Evolutionary conservation across 139 green algal genomes (phyloP).

Genomic region (Chlamydomonas incerta): DNA sequence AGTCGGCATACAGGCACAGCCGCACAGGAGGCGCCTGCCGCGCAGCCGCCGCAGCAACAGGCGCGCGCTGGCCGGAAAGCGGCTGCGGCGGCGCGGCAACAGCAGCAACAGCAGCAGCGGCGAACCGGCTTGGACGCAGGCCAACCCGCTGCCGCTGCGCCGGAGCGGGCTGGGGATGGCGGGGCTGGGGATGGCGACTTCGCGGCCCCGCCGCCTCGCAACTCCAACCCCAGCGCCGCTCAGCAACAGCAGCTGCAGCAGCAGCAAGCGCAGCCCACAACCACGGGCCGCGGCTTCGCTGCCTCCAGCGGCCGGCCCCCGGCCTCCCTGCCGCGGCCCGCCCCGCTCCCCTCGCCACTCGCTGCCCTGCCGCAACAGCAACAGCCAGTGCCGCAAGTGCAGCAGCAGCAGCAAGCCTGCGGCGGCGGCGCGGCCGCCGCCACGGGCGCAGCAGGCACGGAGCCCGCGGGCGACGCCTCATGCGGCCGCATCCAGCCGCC

Average conservation of each 20-base stretch:
- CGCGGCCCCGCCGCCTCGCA: background rate
- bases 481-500: background rate
- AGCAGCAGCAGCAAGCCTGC: background rate
- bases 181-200: background rate
- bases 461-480: background rate
- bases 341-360: background rate
- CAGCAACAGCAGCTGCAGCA: background rate
- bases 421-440: no score
- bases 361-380: background rate
- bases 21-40: background rate
- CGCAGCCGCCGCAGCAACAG: background rate
- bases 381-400: no score
- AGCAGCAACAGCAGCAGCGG: no score
- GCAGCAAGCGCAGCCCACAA: background rate
- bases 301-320: slow-evolving; percentile 20
- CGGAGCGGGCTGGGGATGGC: background rate
- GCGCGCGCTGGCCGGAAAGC: no score
- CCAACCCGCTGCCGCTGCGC: background rate
- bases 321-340: background rate
- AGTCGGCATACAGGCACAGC: background rate
- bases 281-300: background rate
- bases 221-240: background rate
- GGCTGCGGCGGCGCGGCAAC: background rate
- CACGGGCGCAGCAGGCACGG: background rate
- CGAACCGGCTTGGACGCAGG: background rate